Percentiles rank a stretch among this genome's conserved stretches.
phyloP scores from a whole-genome alignment of 768 basidiomycete species.

The Porpolomopsis calyptriformis region DNA sequence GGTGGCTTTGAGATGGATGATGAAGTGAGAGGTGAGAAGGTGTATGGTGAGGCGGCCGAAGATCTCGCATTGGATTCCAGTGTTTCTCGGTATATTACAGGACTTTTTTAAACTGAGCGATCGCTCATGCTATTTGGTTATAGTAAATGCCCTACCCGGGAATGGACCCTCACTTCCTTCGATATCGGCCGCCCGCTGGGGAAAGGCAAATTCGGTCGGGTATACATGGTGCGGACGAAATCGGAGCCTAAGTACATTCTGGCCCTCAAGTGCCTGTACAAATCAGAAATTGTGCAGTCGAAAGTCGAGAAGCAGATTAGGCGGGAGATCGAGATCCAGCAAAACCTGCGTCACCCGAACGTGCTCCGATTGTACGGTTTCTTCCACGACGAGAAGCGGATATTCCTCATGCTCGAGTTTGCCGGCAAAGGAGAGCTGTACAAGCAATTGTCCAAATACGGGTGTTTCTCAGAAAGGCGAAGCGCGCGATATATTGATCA shows the following conservation, averaged over 20 bases:
- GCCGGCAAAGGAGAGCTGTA: constrained; percentile 96
- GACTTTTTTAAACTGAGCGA: neutral
- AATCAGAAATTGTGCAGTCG: constrained; percentile 85
- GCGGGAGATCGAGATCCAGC: constrained; percentile 96
- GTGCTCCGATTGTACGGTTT: constrained; percentile 91
- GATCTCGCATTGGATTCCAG: constrained; percentile 82
- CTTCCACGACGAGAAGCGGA: constrained; percentile 96
- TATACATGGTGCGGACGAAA: constrained; percentile 97
- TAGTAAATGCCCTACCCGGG: constrained; percentile 64
- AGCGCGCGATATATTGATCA: constrained; percentile 90
- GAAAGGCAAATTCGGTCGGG: constrained; percentile 98
- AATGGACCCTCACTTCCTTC: constrained; percentile 79
- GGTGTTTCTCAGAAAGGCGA: constrained; percentile 80
- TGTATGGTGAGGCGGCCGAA: constrained; percentile 69
- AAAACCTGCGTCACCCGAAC: constrained; percentile 91
- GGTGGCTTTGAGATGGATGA: constrained; percentile 93
- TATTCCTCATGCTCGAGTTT: constrained; percentile 97
- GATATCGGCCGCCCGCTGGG: constrained; percentile 94
- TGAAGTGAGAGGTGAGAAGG: constrained; percentile 62
- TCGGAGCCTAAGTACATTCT: constrained; percentile 81
- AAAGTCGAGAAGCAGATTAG: constrained; percentile 95
- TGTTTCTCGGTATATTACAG: constrained; percentile 41
- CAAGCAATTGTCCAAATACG: constrained; percentile 82
- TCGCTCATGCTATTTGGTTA: neutral
- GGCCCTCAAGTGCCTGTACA: constrained; percentile 94